Conservation (phyloP, 768 basidiomycete genomes). For the Imleria badia region DNA sequence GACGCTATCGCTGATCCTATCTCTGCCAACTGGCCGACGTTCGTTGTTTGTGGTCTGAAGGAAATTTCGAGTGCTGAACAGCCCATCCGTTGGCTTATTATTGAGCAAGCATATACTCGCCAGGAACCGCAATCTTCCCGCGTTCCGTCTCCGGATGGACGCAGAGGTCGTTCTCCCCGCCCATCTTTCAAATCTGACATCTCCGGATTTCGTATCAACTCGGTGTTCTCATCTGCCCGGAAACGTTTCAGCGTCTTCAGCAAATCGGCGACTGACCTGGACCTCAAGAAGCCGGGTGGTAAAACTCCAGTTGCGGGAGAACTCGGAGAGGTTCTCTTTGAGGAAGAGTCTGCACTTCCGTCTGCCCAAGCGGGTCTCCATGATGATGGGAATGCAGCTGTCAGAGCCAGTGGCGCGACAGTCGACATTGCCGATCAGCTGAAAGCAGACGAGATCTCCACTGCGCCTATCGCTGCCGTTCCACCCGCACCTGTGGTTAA, state of each 20-base stretch:
- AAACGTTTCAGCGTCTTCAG: constrained; percentile 68
- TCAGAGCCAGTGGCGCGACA: constrained; percentile 20
- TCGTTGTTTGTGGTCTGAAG: constrained; percentile 71
- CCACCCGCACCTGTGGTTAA: neutral
- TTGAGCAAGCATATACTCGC: constrained; percentile 58
- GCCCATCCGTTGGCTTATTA: constrained; percentile 59
- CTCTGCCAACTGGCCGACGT: constrained; percentile 61
- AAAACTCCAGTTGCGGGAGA: constrained; percentile 54
- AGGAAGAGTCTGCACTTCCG: constrained; percentile 40
- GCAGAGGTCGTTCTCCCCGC: constrained; percentile 38
- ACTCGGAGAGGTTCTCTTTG: constrained; percentile 66
- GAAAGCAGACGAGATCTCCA: constrained; percentile 4
- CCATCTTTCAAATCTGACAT: constrained; percentile 46
- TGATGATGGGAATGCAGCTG: constrained; percentile 20
- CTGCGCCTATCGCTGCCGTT: neutral
- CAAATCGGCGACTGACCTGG: constrained; percentile 21
- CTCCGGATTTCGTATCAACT: constrained; percentile 35
- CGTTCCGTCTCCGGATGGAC: constrained; percentile 25
- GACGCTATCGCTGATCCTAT: constrained; percentile 73
- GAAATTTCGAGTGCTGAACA: constrained; percentile 19
- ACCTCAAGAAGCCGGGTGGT: constrained; percentile 30
- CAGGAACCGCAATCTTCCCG: constrained; percentile 36
- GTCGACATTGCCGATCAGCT: constrained; percentile 17
- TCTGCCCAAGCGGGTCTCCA: constrained; percentile 30
- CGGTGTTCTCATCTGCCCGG: constrained; percentile 49